Base-by-base conservation (phyloP, 129 eudicot species). In the Centrapalus pauciflorus region DNA sequence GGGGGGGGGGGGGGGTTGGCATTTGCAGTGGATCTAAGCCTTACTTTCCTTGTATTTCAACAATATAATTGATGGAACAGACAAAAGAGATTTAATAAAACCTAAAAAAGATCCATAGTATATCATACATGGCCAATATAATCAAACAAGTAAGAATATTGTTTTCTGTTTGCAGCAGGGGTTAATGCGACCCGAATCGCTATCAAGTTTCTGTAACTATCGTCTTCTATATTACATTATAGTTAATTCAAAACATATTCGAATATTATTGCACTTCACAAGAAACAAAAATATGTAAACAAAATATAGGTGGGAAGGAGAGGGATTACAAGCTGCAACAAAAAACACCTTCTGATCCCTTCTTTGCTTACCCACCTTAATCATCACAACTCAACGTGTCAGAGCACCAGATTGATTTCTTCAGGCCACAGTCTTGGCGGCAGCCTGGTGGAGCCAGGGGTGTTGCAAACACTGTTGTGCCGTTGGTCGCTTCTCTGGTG, bases 381-480 rank as follows among this genome's bases (percentile, higher is more conserved):
- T 76, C 70, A 81, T 76, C 81, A 81, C 72, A 64, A 72, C 48
- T 77, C 65, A 50, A 70, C 74, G 79, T 76, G 70, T 76, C 84
- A 76, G 73, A n/a, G 65, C 72, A 55, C 68, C 76, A 25, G 83
- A 72, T 59, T 73, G 66, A 27, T 56, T 68, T 28, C 61, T 70
- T 76, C 68, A 61, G 48, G 62, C 59, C 70, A 59, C 69, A 21
- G 79, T 74, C 61, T 70, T 66, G 59, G 73, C 54, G 32, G 61
- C 51, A 30, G 67, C 21, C 23, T 40, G 46, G 57, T 70, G 76
- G 45, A 93, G 91, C 96, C 96, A 93, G 4, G 99, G 92, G 77
- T 93, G 99, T 56, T 84, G 84, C 80, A 93, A 79, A 63, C 99
- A 88, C 74, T 88, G 90, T 69, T 84, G 79, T 38, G 99, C 99